Conservation (phyloP, 495 filamentous ascomycete species). For the Tuber brumale region DNA sequence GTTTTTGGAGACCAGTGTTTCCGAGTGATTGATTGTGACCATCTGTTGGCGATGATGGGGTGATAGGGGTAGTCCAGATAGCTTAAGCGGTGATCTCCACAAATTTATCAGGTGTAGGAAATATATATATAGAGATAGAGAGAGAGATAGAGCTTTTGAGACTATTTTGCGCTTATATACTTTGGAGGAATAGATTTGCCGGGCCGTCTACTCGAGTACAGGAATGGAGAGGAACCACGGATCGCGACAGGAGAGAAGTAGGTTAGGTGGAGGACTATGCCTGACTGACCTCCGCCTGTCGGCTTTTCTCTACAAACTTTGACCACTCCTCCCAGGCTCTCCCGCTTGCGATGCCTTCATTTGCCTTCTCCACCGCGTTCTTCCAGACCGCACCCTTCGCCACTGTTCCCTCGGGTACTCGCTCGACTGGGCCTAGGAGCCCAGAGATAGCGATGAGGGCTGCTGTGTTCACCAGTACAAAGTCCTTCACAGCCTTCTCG, state of each 20-base stretch:
- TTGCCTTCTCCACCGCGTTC: conserved; percentile 76
- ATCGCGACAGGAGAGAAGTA: background rate
- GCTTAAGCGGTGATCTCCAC: background rate
- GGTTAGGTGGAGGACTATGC: background rate
- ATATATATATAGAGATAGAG: background rate
- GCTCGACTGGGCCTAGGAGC: conserved; percentile 68
- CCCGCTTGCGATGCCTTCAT: conserved; percentile 76
- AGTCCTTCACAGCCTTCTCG: conserved; percentile 82
- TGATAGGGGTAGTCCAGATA: background rate
- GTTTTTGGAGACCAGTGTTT: background rate
- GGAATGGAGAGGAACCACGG: background rate
- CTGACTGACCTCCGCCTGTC: conserved; percentile 14
- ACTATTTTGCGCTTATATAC: background rate
- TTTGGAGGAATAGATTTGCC: background rate
- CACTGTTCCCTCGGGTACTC: conserved; percentile 55
- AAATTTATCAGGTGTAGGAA: background rate
- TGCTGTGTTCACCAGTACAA: conserved; percentile 89
- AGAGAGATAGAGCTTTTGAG: background rate
- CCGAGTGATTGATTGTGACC: background rate
- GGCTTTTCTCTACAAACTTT: conserved; percentile 57
- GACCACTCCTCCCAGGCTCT: conserved; percentile 68
- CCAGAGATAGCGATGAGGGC: conserved; percentile 77
- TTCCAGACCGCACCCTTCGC: conserved; percentile 85
- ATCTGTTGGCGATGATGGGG: background rate
- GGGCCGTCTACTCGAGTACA: background rate